Evolutionary conservation across 179 eudicot species (phyloP).

Genomic region (Silene noctiflora): DNA sequence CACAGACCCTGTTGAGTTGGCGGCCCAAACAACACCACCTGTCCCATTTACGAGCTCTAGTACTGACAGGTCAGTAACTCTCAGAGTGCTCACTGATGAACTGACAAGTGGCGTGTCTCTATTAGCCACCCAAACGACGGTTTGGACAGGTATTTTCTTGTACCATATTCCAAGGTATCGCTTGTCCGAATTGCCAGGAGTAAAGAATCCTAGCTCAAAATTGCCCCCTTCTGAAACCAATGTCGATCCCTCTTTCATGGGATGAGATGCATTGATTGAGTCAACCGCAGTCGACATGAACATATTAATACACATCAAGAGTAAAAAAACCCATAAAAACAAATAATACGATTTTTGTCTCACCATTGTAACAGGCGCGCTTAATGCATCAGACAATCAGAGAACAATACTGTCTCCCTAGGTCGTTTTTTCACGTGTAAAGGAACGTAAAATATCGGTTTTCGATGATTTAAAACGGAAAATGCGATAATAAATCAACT

Average conservation of each 20-base stretch:
- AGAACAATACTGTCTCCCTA: background rate
- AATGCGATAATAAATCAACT: background rate
- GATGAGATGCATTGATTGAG: constrained; percentile 8
- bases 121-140: constrained; percentile 30
- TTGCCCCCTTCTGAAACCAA: constrained; percentile 23
- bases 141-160: constrained; percentile 17
- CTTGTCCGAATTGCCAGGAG: constrained; percentile 20
- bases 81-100: constrained; percentile 11
- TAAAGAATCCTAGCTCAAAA: constrained; percentile 30
- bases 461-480: background rate
- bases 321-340: background rate
- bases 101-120: constrained; percentile 14
- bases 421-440: background rate
- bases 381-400: background rate
- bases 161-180: constrained; percentile 28
- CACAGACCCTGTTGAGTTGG: constrained; percentile 13
- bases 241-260: constrained; percentile 9
- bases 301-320: background rate
- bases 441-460: background rate
- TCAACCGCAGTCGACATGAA: background rate
- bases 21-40: constrained; percentile 15
- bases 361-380: background rate
- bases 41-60: constrained; percentile 17
- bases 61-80: constrained; percentile 1
- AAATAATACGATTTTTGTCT: background rate